Percentiles rank a stretch among this genome's conserved stretches.
Conservation (phyloP, 2,329 filamentous ascomycete species). For the Colletotrichum aenigma region DNA sequence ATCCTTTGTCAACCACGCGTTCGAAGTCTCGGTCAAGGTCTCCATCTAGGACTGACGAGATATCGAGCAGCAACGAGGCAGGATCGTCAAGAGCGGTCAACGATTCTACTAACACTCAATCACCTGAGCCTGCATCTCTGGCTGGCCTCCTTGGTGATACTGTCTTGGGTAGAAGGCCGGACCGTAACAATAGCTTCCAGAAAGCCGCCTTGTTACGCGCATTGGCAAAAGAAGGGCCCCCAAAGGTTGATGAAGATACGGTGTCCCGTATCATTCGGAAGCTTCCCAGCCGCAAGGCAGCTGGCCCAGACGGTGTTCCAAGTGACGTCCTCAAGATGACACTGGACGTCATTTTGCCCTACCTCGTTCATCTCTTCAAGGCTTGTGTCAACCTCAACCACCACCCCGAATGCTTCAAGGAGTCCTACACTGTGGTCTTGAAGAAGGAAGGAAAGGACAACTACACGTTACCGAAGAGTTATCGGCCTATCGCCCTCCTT, state of each 20-base stretch:
- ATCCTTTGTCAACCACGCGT: not conserved
- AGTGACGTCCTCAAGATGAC: not conserved
- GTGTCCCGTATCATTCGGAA: not conserved
- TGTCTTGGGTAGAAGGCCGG: not conserved
- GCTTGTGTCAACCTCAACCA: not conserved
- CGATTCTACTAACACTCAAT: not conserved
- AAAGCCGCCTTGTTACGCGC: not conserved
- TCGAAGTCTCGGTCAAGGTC: not conserved
- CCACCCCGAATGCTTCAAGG: not conserved
- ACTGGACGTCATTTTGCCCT: not conserved
- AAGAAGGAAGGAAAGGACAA: not conserved
- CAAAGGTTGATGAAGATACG: not conserved
- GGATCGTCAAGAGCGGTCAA: not conserved
- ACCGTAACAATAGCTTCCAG: not conserved
- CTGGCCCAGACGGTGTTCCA: not conserved
- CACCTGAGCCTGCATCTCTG: not conserved
- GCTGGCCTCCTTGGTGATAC: not conserved
- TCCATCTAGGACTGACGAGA: not conserved
- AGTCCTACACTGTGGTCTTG: not conserved
- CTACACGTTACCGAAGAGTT: not conserved
- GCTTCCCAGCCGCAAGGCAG: not conserved
- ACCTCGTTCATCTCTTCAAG: not conserved
- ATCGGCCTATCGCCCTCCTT: not conserved
- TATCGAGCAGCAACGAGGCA: not conserved
- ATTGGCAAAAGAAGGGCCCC: not conserved